These are phyloP conservation scores for Epithele typhae DNA, from an alignment of 768 basidiomycete species.

Conservation along the genomic window DNA sequence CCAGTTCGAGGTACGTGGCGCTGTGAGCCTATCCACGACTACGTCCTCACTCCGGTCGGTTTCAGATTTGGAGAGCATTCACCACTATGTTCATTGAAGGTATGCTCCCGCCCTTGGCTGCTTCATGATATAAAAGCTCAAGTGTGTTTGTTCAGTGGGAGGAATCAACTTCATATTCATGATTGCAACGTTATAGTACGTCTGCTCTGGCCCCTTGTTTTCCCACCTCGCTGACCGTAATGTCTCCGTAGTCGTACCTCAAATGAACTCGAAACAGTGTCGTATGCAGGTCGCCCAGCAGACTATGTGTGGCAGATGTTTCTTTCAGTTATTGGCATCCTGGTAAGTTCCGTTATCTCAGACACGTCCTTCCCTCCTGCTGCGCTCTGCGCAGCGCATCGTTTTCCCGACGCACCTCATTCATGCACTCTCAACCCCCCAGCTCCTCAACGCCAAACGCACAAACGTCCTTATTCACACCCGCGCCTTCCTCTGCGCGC, in stretches of 20 bases:
- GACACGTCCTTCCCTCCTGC: too few relatives aligned
- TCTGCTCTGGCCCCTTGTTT: background rate
- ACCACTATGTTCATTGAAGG: slow-evolving; percentile 75
- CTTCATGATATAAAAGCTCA: background rate
- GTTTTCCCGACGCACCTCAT: too few relatives aligned
- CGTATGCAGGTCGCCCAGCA: slow-evolving; percentile 56
- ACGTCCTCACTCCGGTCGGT: too few relatives aligned
- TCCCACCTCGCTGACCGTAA: background rate
- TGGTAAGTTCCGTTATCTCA: slow-evolving; percentile 47
- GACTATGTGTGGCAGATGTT: slow-evolving; percentile 77
- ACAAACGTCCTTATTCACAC: slow-evolving; percentile 58
- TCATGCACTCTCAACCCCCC: slow-evolving; percentile 58
- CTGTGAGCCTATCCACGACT: background rate
- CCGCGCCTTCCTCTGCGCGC: slow-evolving; percentile 59
- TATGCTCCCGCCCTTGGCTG: slow-evolving; percentile 12
- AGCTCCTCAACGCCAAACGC: too few relatives aligned
- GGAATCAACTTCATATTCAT: slow-evolving; percentile 63
- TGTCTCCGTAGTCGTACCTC: slow-evolving; percentile 51
- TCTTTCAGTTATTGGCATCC: slow-evolving; percentile 47
- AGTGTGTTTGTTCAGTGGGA: slow-evolving; percentile 28
- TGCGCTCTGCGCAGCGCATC: too few relatives aligned
- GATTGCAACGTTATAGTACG: slow-evolving; percentile 65
- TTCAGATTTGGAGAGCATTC: slow-evolving; percentile 67
- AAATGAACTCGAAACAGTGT: slow-evolving; percentile 57
- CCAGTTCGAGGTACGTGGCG: slow-evolving; percentile 48